Percentiles rank a stretch among this genome's conserved stretches.
Evolutionary conservation across 2,329 filamentous ascomycete genomes (phyloP).

Genomic region (Blumeriella jaapii): DNA sequence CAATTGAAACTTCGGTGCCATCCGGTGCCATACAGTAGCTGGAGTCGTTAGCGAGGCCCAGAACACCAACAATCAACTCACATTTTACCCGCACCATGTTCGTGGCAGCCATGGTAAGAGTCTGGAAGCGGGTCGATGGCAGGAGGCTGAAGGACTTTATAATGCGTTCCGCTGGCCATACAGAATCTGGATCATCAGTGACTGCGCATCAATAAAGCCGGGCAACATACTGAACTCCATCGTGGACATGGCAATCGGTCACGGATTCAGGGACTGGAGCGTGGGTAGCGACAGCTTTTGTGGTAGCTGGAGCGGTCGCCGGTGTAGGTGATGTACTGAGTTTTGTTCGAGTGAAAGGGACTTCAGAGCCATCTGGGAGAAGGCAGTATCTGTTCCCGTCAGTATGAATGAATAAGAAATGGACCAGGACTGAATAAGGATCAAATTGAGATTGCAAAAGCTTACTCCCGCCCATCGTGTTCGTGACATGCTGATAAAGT

Average conservation of each 20-base stretch:
- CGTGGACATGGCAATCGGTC: constrained; percentile 41
- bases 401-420: neutral
- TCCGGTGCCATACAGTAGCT: constrained; percentile 51
- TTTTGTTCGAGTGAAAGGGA: constrained; percentile 6
- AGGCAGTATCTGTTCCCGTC: constrained; percentile 3
- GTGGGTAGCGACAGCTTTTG: constrained; percentile 1
- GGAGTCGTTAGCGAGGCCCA: neutral
- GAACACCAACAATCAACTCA: constrained; percentile 28
- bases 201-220: constrained; percentile 1
- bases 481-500: constrained; percentile 26
- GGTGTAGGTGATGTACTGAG: neutral
- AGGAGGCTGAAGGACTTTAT: constrained; percentile 33
- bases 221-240: constrained; percentile 22
- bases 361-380: constrained; percentile 7
- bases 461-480: constrained; percentile 25
- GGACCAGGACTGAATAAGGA: neutral
- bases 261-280: constrained; percentile 27
- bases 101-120: constrained; percentile 53
- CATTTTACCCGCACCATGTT: constrained; percentile 42
- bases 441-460: neutral
- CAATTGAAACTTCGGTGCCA: constrained; percentile 49
- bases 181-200: constrained; percentile 31
- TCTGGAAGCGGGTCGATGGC: constrained; percentile 46
- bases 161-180: constrained; percentile 32
- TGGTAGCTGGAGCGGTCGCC: constrained; percentile 1